Conservation (phyloP, 176 grass and related monocot genomes). For the Olyra latifolia region DNA sequence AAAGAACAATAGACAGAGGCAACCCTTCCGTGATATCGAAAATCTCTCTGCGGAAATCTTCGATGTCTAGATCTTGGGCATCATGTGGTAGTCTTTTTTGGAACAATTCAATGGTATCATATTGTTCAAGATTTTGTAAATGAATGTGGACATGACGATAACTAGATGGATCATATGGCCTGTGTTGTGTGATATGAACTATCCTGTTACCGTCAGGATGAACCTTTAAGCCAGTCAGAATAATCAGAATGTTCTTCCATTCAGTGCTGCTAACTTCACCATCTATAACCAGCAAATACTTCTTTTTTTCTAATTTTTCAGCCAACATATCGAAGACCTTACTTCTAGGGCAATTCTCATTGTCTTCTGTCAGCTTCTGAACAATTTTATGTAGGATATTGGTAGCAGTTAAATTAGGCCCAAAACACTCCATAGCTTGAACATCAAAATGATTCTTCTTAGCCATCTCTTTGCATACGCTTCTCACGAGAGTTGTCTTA, state of each 20-base stretch:
- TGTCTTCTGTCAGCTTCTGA: not conserved
- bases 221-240: not conserved
- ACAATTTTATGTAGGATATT: slow-evolving; percentile 25
- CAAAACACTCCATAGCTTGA: not conserved
- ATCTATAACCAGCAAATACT: slow-evolving; percentile 19
- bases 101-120: not conserved
- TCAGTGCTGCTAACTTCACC: slow-evolving; percentile 22
- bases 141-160: not conserved
- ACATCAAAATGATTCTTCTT: not conserved
- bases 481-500: slow-evolving; percentile 30
- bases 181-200: slow-evolving; percentile 22
- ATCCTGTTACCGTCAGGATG: not conserved
- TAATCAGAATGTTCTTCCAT: slow-evolving; percentile 8
- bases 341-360: not conserved
- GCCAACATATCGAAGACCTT: rapidly evolving
- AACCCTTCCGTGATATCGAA: slow-evolving; percentile 20
- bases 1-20: slow-evolving; percentile 21
- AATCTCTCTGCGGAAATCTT: not conserved
- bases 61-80: not conserved
- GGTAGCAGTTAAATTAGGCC: not conserved
- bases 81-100: not conserved
- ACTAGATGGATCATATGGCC: not conserved
- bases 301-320: not conserved
- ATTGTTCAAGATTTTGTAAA: not conserved
- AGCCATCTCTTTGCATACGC: not conserved